Evolutionary conservation across 116 monocot genomes (phyloP).

Genomic region (Thalassia testudinum): DNA sequence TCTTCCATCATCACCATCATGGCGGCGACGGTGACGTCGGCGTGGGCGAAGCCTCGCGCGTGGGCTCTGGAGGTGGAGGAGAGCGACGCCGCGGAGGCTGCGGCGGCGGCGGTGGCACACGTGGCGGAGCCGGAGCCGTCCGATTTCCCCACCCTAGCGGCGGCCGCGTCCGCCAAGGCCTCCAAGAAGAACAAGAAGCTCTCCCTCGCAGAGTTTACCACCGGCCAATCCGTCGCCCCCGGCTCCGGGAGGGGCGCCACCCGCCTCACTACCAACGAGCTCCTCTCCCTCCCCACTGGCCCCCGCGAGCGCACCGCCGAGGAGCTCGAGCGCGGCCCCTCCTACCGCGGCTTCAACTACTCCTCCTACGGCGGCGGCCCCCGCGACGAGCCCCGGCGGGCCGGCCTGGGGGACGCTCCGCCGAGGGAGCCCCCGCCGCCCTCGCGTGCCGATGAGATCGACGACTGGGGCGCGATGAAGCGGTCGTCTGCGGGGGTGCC

Average conservation of each 20-base stretch:
- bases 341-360: constrained; percentile 33
- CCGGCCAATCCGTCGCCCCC: constrained; percentile 8
- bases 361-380: constrained; percentile 22
- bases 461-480: constrained; percentile 82
- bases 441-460: constrained; percentile 74
- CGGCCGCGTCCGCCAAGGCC: constrained; percentile 37
- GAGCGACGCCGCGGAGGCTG: constrained; percentile 26
- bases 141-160: constrained; percentile 71
- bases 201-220: constrained; percentile 55
- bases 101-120: constrained; percentile 4
- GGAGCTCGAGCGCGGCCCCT: constrained; percentile 44
- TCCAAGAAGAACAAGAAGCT: constrained; percentile 62
- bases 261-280: constrained; percentile 17
- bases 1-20: constrained; percentile 1
- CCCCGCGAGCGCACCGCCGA: constrained; percentile 86
- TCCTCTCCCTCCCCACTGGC: constrained; percentile 58
- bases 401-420: not conserved
- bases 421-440: constrained; percentile 28
- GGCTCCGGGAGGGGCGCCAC: constrained; percentile 10
- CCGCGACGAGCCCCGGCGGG: constrained; percentile 37
- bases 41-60: constrained; percentile 80
- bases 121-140: not conserved
- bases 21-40: constrained; percentile 48
- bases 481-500: constrained; percentile 14
- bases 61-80: constrained; percentile 86